These are phyloP conservation scores for Peronospora destructor DNA, from an alignment of 352 stramenopile species.

Conservation along the genomic window DNA sequence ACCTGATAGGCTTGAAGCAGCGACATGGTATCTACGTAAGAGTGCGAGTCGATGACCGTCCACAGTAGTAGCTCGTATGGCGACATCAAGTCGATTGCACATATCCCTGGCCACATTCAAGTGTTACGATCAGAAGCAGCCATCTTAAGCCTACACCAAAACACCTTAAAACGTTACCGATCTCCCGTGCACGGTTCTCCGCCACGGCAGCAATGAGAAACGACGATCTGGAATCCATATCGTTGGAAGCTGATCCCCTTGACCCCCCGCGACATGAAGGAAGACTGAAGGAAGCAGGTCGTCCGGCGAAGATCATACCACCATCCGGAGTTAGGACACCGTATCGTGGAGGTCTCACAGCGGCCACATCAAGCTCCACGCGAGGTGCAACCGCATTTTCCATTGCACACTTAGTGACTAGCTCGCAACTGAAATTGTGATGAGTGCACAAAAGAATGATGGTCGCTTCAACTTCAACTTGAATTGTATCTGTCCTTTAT, in stretches of 20 bases:
- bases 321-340: conserved; percentile 21
- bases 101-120: conserved; percentile 36
- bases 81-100: conserved; percentile 59
- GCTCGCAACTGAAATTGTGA: conserved; percentile 14
- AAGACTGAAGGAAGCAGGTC: conserved; percentile 1
- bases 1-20: conserved; percentile 71
- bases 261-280: conserved; percentile 14
- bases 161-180: conserved; percentile 27
- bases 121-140: neutral
- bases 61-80: conserved; percentile 70
- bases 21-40: conserved; percentile 61
- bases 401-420: conserved; percentile 16
- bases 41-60: conserved; percentile 74
- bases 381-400: conserved; percentile 3
- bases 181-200: conserved; percentile 52
- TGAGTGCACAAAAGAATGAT: conserved; percentile 30
- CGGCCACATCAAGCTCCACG: conserved; percentile 33
- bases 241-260: conserved; percentile 16
- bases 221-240: conserved; percentile 24
- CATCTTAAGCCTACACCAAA: neutral
- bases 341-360: conserved; percentile 28
- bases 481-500: neutral
- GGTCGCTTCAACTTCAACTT: conserved; percentile 37
- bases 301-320: conserved; percentile 7
- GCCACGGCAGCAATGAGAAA: conserved; percentile 58